Conservation (phyloP, 1,284 basidiomycete genomes). For the Microbotryum lychnidis-dioicae region DNA sequence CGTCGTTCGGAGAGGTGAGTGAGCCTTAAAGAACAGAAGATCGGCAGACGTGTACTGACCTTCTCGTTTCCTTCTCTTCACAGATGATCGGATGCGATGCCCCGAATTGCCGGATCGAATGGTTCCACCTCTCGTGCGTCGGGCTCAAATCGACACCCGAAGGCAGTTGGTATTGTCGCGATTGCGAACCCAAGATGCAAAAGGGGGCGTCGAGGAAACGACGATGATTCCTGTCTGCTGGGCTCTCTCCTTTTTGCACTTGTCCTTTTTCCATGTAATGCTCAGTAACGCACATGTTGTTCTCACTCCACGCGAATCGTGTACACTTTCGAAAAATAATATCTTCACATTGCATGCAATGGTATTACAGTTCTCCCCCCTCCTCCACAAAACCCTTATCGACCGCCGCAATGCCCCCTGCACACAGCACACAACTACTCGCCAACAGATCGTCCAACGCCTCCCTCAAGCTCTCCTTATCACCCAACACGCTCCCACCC, state of each 20-base stretch:
- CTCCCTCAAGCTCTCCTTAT: slow-evolving; percentile 53
- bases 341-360: neutral
- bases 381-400: slow-evolving; percentile 47
- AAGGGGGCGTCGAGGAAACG: slow-evolving; percentile 1
- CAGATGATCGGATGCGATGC: slow-evolving; percentile 38
- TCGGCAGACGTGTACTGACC: no score
- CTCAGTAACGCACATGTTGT: no score
- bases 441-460: slow-evolving; percentile 83
- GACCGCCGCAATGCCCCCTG: slow-evolving; percentile 71
- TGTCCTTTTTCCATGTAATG: no score
- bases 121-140: slow-evolving; percentile 68
- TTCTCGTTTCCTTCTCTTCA: neutral
- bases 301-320: no score
- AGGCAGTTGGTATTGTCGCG: slow-evolving; percentile 73
- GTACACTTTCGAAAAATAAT: neutral
- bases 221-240: no score
- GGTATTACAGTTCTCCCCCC: neutral
- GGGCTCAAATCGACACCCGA: slow-evolving; percentile 61
- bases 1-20: slow-evolving; percentile 35
- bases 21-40: no score
- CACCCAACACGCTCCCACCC: slow-evolving; percentile 45
- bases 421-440: slow-evolving; percentile 80
- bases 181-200: slow-evolving; percentile 43
- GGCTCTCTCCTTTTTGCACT: no score
- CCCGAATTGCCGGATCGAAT: slow-evolving; percentile 33